These are phyloP conservation scores for Isatis tinctoria DNA, from an alignment of 345 rosid species.

Conservation along the genomic window DNA sequence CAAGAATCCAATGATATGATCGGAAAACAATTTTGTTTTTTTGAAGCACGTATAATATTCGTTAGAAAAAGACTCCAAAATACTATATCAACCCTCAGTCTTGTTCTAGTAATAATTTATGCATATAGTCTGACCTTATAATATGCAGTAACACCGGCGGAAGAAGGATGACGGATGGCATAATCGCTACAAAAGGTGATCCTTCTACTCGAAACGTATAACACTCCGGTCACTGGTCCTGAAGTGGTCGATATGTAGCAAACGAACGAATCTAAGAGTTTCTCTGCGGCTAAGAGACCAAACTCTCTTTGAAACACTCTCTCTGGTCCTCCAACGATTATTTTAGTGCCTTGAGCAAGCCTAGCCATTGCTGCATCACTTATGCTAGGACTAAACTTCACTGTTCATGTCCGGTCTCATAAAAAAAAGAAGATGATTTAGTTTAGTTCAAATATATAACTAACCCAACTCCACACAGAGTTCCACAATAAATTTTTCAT, in stretches of 20 bases:
- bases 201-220: conserved; percentile 58
- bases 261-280: conserved; percentile 62
- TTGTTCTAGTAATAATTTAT: too few species aligned
- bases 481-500: not conserved
- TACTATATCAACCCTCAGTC: too few species aligned
- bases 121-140: conserved; percentile 45
- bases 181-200: conserved; percentile 65
- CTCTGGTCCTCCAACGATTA: conserved; percentile 66
- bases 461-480: not conserved
- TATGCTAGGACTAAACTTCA: conserved; percentile 60
- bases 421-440: not conserved
- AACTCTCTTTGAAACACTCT: conserved; percentile 67
- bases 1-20: too few species aligned
- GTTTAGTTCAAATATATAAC: not conserved
- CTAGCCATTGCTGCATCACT: conserved; percentile 83
- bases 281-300: conserved; percentile 47
- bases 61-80: too few species aligned
- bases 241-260: conserved; percentile 73
- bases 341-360: conserved; percentile 68
- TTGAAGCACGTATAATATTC: too few species aligned
- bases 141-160: conserved; percentile 43
- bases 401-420: conserved; percentile 36
- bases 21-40: too few species aligned
- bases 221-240: conserved; percentile 73
- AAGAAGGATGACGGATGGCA: conserved; percentile 45